Evolutionary conservation across 331 rosid genomes (phyloP), one percentile per base, ranked within the genome.

Genomic region (Telfairia occidentalis): DNA sequence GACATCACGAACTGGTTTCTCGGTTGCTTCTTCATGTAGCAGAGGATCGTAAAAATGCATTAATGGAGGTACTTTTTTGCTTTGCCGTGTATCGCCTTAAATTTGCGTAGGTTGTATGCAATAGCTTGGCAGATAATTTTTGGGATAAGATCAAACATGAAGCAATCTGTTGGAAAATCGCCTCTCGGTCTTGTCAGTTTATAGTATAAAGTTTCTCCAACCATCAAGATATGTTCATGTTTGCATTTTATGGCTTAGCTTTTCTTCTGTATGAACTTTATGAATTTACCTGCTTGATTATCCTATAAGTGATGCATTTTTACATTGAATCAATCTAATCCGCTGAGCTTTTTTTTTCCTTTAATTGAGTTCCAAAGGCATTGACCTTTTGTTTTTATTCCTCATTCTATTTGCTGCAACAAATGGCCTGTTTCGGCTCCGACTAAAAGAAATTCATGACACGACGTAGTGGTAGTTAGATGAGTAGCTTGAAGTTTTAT

Each of bases 1-100:
- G 97, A 82, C 98, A 86, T 9, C 96, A 90, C 28, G 97, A 94
- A 81, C 73, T 94, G 34, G 77, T 94, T 59, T 89, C 96, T 78
- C 97, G 98, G 54, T 82, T 94, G 80, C 79, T 81, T n/a, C 84
- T 81, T 63, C 72, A 23, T 19, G 78, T 79, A 55, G 78, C 91
- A 57, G 90, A 85, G 78, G 87, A 88, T 76, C 59, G 86, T 79
- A 76, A 55, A 77, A 80, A 46, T 46, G 73, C 64, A 40, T 79
- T 91, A 54, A 78, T 74, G 21, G 89, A 91, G 98, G 98, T 94
- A 88, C 75, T 45, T 73, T 73, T 23, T 9, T 35, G 9, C 29
- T 37, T 64, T 40, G 6, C 46, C 8, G 7, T 64, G 12, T 64
- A 35, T 19, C 0, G 16, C 4, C 48, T 64, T 64, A n/a, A 64